Base-by-base conservation (phyloP, 1,284 basidiomycete species). In the Sphagnurus paluster region DNA sequence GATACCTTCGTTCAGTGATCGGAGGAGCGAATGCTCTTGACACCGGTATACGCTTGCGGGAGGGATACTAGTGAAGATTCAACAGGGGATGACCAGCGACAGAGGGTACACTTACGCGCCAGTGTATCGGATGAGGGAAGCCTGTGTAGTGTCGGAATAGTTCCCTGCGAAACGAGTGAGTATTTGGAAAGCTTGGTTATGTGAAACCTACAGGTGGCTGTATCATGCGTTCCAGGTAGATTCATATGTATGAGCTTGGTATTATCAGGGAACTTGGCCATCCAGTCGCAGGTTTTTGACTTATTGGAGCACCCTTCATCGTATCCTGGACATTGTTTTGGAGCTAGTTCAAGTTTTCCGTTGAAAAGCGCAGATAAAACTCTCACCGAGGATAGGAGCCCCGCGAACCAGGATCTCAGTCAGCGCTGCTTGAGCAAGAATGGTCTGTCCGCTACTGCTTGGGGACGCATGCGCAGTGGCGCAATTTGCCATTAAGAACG, bases 201-300 rank as follows among this genome's bases (percentile, higher is more conserved):
- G 11, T 7, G 14, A 8, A 14, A 48, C 64, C 7, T 56, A 72
- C 74, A 73, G 13, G 73, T 75, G 6, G 69, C 64, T 4, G 72
- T 61, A 55, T 75, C 73, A 47, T 75, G 72, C 10, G 70, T 74
- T 24, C 73, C 74, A 13, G 72, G 73, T 9, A 75, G 49, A 51
- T 71, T 76, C 69, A 76, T 70, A 44, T 70, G 66, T 5, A 74
- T 69, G 2, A 75, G 55, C 46, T 58, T 58, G 1, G 67, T 74
- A 19, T 56, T 59, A 47, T 73, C 71, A 1, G 69, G 55, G 19
- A 72, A 44, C 19, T 63, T 64, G 6, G 67, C 61, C 72, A 75
- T 74, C 73, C 73, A 76, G 48, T 74, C 56, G 50, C 65, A 69
- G 2, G 66, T 68, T 33, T 60, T 60, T 2, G 60, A 55, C 17